phyloP scores from a whole-genome alignment of 306 rosid genomes.

The Malus sylvestris region DNA sequence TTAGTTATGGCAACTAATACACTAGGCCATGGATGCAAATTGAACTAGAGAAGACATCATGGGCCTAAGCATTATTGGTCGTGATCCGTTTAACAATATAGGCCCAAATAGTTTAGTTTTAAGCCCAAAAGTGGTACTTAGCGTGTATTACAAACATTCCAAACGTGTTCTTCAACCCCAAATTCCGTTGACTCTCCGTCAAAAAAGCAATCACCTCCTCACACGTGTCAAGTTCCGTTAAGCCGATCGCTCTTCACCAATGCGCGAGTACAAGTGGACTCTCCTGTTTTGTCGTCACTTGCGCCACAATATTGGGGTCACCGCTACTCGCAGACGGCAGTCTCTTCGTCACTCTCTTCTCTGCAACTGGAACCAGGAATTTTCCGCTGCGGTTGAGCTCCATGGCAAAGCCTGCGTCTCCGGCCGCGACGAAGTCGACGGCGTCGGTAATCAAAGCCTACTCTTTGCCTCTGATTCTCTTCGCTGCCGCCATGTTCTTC shows the following conservation, averaged over 20 bases:
- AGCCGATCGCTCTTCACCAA: not conserved
- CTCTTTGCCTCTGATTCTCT: conserved; percentile 58
- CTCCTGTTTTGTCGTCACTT: not conserved
- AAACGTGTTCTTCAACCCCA: not conserved
- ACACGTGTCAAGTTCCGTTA: not conserved
- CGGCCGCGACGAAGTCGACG: conserved; percentile 21
- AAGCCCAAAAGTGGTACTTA: not conserved
- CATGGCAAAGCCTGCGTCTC: conserved; percentile 40
- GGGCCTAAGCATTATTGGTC: too few relatives aligned
- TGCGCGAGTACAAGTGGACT: not conserved
- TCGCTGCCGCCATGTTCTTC: conserved; percentile 53
- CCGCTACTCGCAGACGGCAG: not conserved
- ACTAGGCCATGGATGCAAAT: too few relatives aligned
- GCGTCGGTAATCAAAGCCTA: conserved; percentile 61
- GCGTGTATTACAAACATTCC: conserved; percentile 8
- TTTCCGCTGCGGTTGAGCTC: not conserved
- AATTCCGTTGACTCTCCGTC: too few relatives aligned
- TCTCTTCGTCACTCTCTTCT: not conserved
- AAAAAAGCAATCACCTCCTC: not conserved
- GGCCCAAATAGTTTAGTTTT: not conserved
- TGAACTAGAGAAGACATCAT: too few relatives aligned
- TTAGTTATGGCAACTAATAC: too few relatives aligned
- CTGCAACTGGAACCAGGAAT: not conserved
- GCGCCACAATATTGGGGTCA: not conserved
- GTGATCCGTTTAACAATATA: too few relatives aligned